Evolutionary conservation across 805 yeast genomes (phyloP).

Genomic region (Sungouiozyma ichnusensis): DNA sequence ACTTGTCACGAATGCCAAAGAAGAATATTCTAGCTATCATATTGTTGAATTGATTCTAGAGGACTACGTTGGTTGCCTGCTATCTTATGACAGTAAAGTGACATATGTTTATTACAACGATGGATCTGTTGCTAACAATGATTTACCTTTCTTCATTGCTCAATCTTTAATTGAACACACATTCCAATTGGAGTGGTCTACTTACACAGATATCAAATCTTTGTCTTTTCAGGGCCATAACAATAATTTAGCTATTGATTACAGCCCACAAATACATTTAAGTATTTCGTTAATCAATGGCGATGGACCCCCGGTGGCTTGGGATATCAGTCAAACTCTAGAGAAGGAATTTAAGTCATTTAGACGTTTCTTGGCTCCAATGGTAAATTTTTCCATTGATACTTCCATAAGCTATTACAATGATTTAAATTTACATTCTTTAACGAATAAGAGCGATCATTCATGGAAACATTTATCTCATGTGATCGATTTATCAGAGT

Average conservation of each 20-base stretch:
- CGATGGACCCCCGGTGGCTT: constrained; percentile 50
- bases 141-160: constrained; percentile 51
- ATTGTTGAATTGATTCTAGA: constrained; percentile 31
- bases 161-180: constrained; percentile 40
- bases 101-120: constrained; percentile 28
- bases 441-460: constrained; percentile 24
- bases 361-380: constrained; percentile 39
- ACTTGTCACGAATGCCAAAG: constrained; percentile 5
- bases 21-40: constrained; percentile 18
- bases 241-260: constrained; percentile 25
- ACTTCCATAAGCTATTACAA: constrained; percentile 63
- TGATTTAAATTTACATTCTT: constrained; percentile 27
- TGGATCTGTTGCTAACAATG: constrained; percentile 42
- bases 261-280: constrained; percentile 58
- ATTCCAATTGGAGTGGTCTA: constrained; percentile 31
- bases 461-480: constrained; percentile 53
- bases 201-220: constrained; percentile 1
- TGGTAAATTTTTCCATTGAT: constrained; percentile 65
- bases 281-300: constrained; percentile 68
- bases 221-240: constrained; percentile 1
- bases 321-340: constrained; percentile 60
- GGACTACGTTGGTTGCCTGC: constrained; percentile 35
- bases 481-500: constrained; percentile 73
- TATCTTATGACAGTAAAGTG: constrained; percentile 33
- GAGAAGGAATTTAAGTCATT: constrained; percentile 45